Base-by-base conservation (phyloP, 495 filamentous ascomycete genomes). In the Mytilinidion resinicola region DNA sequence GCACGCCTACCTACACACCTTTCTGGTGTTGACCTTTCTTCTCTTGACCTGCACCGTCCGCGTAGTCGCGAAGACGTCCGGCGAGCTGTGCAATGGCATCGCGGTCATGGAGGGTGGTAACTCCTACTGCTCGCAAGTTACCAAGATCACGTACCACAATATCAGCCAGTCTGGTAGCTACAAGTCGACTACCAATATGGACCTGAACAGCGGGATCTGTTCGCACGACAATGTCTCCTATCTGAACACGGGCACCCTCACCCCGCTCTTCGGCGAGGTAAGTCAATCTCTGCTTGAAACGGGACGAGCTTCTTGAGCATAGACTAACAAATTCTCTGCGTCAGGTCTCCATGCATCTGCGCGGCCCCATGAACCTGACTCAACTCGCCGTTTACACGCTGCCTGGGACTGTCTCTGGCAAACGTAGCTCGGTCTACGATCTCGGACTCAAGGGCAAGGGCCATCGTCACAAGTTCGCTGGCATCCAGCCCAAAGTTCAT, bases 201-300 rank as follows among this genome's bases (percentile, higher is more conserved):
- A 85, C 60, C 52, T 71, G 15, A 57, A 65, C 33, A 73, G 69
- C 14, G 86, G 86, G 6, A 57, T 69, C 0, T 90, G 87, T 68
- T 55, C 69, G 1, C 79, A 60, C 19, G 38, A 61, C 36, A 72
- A 52, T 53, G 67, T 20, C 61, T 71, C 51, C 11, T 64, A 20
- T 75, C 72, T 60, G 1, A 88, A 80, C 65, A 75, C 70, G 9
- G 85, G 84, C 9, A 73, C 74, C 14, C 63, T 88, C 39, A 76
- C 85, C 34, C 87, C 87, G 0, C 76, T 87, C 51, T 71, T 83
- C 65, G 84, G 86, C 57, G 83, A 85, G 65, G 87, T 88, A 70
- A 69, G 78, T 43, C n/a, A 15, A 4, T 73, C 5, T 9, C 3
- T 19, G 3, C 6, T 44, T 35, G 25, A 21, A 25, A 14, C 41